Evolutionary conservation across 192 early-diverging fungal genomes (phyloP).

Genomic region (Martensiomyces pterosporus): DNA sequence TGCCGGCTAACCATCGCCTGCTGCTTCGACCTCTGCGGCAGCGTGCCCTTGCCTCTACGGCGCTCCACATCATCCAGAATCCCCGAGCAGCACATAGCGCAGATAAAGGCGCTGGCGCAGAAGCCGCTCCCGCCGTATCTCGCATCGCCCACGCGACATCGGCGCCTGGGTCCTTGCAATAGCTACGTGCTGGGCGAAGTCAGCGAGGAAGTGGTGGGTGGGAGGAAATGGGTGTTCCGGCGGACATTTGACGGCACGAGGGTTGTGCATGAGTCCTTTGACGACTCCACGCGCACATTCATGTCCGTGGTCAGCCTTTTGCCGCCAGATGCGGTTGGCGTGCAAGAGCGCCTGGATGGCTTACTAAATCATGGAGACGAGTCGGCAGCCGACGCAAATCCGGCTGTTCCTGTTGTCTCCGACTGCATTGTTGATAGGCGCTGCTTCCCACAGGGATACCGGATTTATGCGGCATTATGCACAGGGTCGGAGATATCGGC

Average conservation of each 20-base stretch:
- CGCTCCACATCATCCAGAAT: slow-evolving; percentile 23
- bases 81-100: slow-evolving; percentile 15
- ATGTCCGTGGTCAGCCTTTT: neutral
- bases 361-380: slow-evolving; percentile 23
- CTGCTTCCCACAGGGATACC: slow-evolving; percentile 23
- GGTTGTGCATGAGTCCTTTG: neutral
- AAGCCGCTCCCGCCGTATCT: slow-evolving; percentile 13
- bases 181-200: slow-evolving; percentile 14
- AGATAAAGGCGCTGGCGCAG: slow-evolving; percentile 3
- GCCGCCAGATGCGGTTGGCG: slow-evolving; percentile 5
- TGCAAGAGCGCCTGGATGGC: too few species aligned
- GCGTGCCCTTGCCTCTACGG: slow-evolving; percentile 38
- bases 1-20: slow-evolving; percentile 38
- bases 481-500: slow-evolving; percentile 3
- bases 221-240: slow-evolving; percentile 12
- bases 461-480: slow-evolving; percentile 9
- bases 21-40: slow-evolving; percentile 32
- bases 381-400: slow-evolving; percentile 5
- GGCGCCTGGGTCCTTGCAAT: slow-evolving; percentile 2
- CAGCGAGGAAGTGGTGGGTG: slow-evolving; percentile 15
- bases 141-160: slow-evolving; percentile 8
- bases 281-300: neutral
- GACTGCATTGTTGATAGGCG: slow-evolving; percentile 22
- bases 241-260: slow-evolving; percentile 8
- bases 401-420: slow-evolving; percentile 26